phyloP scores from a whole-genome alignment of 805 yeast genomes.

The Wickerhamiella hasegawae region DNA sequence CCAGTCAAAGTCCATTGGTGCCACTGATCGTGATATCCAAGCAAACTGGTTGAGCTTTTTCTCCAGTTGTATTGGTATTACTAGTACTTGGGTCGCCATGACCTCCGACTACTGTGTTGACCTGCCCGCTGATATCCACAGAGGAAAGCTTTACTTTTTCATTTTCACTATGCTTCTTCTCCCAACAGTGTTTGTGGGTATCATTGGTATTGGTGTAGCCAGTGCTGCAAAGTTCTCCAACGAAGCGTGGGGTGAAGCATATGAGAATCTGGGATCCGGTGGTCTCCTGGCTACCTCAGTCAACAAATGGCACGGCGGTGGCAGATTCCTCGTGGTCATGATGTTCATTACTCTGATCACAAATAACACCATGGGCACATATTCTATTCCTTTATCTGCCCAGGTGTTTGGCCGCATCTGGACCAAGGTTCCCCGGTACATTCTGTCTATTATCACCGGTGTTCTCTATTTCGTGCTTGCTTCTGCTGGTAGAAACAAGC shows the following conservation, averaged over 20 bases:
- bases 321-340: constrained; percentile 56
- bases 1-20: constrained; percentile 24
- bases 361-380: constrained; percentile 65
- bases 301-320: constrained; percentile 57
- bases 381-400: constrained; percentile 66
- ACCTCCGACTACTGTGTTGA: constrained; percentile 74
- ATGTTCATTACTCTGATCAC: constrained; percentile 62
- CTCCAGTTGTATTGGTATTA: constrained; percentile 56
- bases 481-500: constrained; percentile 57
- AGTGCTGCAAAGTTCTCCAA: constrained; percentile 40
- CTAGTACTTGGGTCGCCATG: constrained; percentile 80
- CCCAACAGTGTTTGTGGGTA: constrained; percentile 65
- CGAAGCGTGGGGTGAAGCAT: constrained; percentile 41
- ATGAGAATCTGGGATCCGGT: constrained; percentile 50
- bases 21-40: constrained; percentile 31
- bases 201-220: constrained; percentile 56
- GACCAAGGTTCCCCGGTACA: constrained; percentile 60
- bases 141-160: constrained; percentile 34
- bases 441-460: constrained; percentile 51
- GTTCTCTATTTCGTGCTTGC: constrained; percentile 53
- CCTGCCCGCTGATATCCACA: constrained; percentile 57
- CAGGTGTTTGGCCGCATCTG: constrained; percentile 37
- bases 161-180: constrained; percentile 52
- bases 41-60: constrained; percentile 67
- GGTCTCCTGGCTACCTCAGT: constrained; percentile 55